Evolutionary conservation across 345 rosid species (phyloP).

Genomic region (Eucalyptus sp.): DNA sequence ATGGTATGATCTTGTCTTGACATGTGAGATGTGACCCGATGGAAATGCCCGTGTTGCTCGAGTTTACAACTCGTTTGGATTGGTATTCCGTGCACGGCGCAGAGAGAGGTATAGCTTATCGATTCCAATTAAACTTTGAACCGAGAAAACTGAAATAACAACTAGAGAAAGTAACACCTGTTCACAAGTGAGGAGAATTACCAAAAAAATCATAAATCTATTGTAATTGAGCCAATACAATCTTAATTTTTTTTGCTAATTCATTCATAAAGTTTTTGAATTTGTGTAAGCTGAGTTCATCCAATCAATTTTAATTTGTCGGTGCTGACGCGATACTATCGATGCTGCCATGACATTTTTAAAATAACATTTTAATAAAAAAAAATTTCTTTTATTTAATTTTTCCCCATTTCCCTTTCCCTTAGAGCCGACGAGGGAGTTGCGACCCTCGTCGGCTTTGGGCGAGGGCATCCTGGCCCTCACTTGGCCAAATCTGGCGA

Average conservation of each 20-base stretch:
- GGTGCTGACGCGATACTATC: rapidly evolving
- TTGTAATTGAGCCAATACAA: rapidly evolving
- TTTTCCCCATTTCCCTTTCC: too few relatives aligned
- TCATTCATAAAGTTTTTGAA: too few relatives aligned
- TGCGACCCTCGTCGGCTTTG: rapidly evolving
- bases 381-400: too few relatives aligned
- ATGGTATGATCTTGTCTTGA: not conserved
- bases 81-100: too few relatives aligned
- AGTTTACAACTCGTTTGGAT: not conserved
- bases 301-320: too few relatives aligned
- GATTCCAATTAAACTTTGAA: not conserved
- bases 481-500: rapidly evolving
- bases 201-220: too few relatives aligned
- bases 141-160: not conserved
- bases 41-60: not conserved
- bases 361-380: too few relatives aligned
- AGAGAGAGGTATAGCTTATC: not conserved
- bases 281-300: too few relatives aligned
- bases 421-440: too few relatives aligned
- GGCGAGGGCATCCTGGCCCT: too few relatives aligned
- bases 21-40: not conserved
- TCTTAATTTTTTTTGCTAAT: too few relatives aligned
- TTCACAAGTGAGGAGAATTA: too few relatives aligned
- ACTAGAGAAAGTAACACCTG: not conserved
- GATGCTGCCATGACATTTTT: rapidly evolving